Evolutionary conservation across 192 early-diverging fungal genomes (phyloP).

Genomic region (Coemansia sp.): DNA sequence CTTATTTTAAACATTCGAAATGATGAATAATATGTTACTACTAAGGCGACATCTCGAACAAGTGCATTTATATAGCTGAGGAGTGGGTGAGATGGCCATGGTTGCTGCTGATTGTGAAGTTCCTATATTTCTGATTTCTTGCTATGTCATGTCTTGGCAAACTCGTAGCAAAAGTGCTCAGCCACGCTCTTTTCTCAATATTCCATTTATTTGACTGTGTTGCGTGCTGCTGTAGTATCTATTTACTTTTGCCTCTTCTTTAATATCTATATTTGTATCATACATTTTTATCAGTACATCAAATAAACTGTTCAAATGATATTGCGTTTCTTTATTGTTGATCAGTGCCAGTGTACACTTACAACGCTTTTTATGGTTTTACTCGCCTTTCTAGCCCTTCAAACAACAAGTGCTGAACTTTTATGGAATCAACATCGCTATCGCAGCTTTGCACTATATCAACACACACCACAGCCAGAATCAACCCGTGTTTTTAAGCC

Average conservation of each 20-base stretch:
- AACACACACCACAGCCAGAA: background rate
- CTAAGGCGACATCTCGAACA: too few species aligned
- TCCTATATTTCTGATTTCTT: background rate
- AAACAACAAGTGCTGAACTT: slow-evolving; percentile 10
- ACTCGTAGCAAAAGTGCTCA: background rate
- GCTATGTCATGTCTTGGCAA: background rate
- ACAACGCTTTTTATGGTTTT: background rate
- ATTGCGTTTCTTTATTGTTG: background rate
- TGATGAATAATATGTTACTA: too few species aligned
- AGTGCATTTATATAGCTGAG: too few species aligned
- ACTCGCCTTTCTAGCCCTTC: background rate
- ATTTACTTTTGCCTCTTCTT: background rate
- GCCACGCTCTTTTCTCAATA: background rate
- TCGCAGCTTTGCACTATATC: slow-evolving; percentile 13
- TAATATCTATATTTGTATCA: background rate
- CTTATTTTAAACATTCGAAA: too few species aligned
- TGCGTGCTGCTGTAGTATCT: background rate
- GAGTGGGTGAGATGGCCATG: too few species aligned
- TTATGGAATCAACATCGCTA: slow-evolving; percentile 6
- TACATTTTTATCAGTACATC: background rate
- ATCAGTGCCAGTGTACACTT: background rate
- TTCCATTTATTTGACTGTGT: background rate
- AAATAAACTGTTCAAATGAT: slow-evolving; percentile 1
- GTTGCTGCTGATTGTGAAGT: background rate
- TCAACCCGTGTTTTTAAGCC: slow-evolving; percentile 2